phyloP scores from a whole-genome alignment of 73 alveolate species.

The Symbiodinium pilosum region DNA sequence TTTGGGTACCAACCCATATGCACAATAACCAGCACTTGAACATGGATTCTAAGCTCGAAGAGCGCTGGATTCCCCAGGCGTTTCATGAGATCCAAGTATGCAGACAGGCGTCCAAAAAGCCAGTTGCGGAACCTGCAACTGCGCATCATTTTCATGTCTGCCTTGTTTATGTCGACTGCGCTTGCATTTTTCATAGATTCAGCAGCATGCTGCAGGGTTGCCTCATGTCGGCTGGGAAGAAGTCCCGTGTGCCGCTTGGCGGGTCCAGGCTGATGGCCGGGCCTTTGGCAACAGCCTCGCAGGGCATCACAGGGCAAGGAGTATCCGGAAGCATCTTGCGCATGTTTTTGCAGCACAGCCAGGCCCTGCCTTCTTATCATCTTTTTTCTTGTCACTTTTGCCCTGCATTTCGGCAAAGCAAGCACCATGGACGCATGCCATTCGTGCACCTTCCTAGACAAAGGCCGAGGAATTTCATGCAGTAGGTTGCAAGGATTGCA shows the following conservation, averaged over 20 bases:
- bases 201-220: neutral
- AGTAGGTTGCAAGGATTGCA: no score
- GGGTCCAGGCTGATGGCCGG: constrained; percentile 69
- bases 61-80: no score
- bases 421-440: no score
- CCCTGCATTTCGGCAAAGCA: neutral
- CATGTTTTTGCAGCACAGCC: no score
- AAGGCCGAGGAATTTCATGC: neutral
- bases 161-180: no score
- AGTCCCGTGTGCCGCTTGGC: constrained; percentile 82
- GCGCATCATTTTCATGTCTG: neutral
- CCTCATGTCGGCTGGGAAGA: constrained; percentile 87
- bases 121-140: neutral
- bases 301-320: no score
- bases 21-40: no score
- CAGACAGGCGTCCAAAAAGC: neutral
- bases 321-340: no score
- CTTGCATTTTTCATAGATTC: neutral
- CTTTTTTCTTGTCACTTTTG: neutral
- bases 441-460: neutral
- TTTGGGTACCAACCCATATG: no score
- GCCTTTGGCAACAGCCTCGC: constrained; percentile 2
- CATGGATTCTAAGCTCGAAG: no score
- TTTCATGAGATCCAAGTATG: no score
- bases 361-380: constrained; percentile 70